Base-by-base conservation (phyloP, 148 eudicot genomes). In the Nyssa sinensis region DNA sequence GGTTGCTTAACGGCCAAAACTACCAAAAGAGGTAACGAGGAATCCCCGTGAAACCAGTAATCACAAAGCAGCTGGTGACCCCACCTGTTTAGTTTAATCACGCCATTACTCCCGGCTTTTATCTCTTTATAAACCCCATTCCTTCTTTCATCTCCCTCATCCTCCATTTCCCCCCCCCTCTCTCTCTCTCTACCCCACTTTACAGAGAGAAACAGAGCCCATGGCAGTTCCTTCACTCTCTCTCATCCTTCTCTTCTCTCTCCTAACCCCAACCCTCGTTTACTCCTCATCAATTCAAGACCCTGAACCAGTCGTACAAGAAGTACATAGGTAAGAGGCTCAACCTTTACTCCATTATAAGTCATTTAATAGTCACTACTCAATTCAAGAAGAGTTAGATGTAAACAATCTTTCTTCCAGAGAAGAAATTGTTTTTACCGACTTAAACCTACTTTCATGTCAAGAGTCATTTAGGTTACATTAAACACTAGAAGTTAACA, bases 221-320 rank as follows among this genome's bases (percentile, higher is more conserved):
- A 81, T 83, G 86, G 80, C 70, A 66, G 57, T 1, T 30, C 25
- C 34, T 59, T 74, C 69, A 70, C 69, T 69, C 69, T 28, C 60
- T 58, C 41, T 23, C 74, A 37, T 74, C 77, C 29, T 79, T 25
- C 10, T 81, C 75, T 27, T 62, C 72, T 72, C 71, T 62, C 60
- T 59, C 61, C 13, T 53, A 16, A 33, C 71, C 59, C 78, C 80
- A 24, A 71, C 80, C 31, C 70, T 74, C 66, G 51, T 73, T 70
- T 69, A 74, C 73, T 78, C 86, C 66, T 82, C 82, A 23, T 31
- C 84, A 11, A 19, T 68, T 60, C 81, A 70, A 68, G 81, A 87
- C 81, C 93, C 89, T 62, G 86, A 89, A 12, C 59, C 74, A 60
- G 88, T 87, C 6, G 90, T 80, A n/a, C 79, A 87, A 80, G 83